Conservation (phyloP, 2,329 filamentous ascomycete genomes). For the Elsinoe australis region DNA sequence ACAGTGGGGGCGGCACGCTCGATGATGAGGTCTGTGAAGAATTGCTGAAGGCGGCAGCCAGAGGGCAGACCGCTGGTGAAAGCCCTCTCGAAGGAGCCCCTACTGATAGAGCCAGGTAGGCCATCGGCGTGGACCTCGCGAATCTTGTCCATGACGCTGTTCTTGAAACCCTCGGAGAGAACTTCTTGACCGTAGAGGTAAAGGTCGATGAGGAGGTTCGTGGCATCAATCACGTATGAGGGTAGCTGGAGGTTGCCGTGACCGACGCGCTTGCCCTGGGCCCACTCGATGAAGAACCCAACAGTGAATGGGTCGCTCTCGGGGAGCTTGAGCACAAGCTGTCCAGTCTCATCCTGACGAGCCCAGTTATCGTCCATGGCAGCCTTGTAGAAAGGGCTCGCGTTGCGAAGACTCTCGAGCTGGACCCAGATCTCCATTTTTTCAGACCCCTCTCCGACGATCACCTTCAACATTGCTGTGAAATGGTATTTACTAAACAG, state of each 20-base stretch:
- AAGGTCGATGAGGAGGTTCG: conserved; percentile 8
- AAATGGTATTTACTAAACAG: not conserved
- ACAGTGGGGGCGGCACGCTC: not conserved
- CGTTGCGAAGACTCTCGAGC: not conserved
- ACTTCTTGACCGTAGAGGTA: conserved; percentile 9
- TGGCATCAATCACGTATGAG: not conserved
- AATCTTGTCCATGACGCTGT: conserved; percentile 1
- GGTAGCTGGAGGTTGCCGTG: not conserved
- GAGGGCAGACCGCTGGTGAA: not conserved
- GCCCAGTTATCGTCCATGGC: conserved; percentile 6
- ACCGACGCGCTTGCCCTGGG: conserved; percentile 2
- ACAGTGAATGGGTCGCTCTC: conserved; percentile 7
- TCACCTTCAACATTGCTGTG: not conserved
- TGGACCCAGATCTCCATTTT: not conserved
- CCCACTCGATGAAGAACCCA: conserved; percentile 7
- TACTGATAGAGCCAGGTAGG: not conserved
- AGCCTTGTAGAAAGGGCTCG: conserved; percentile 1
- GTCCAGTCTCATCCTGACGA: not conserved
- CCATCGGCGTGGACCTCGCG: not conserved
- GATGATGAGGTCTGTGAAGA: conserved; percentile 8
- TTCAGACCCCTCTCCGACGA: not conserved
- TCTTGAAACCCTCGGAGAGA: conserved; percentile 8
- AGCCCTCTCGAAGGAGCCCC: not conserved
- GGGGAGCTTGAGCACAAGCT: not conserved
- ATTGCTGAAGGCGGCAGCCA: not conserved